Percentiles rank a stretch among this genome's conserved stretches.
Evolutionary conservation across 1,139 yeast genomes (phyloP).

Genomic region (Suhomyces maxii): DNA sequence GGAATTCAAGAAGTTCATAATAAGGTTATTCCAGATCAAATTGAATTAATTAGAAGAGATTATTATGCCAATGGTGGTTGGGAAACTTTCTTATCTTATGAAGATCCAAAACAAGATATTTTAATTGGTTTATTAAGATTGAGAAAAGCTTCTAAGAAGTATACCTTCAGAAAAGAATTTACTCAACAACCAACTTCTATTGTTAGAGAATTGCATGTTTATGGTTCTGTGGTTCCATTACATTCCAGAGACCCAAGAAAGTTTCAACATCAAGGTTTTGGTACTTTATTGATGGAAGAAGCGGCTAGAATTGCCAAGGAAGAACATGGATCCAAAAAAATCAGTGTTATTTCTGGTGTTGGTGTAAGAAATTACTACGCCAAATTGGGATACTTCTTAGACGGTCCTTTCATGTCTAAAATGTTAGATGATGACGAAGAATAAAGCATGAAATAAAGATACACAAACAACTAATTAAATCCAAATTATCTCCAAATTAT

Average conservation of each 20-base stretch:
- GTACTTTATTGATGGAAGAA: conserved; percentile 96
- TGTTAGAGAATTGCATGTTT: conserved; percentile 94
- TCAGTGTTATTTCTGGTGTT: conserved; percentile 94
- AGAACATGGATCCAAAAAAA: conserved; percentile 90
- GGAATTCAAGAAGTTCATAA: conserved; percentile 99
- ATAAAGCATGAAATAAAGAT: not conserved
- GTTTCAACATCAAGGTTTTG: conserved; percentile 99
- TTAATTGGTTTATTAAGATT: conserved; percentile 86
- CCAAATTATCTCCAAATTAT: no score
- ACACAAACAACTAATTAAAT: not conserved
- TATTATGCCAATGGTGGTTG: conserved; percentile 98
- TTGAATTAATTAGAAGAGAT: conserved; percentile 91
- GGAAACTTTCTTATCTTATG: conserved; percentile 96
- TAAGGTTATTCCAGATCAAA: conserved; percentile 96
- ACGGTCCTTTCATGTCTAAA: conserved; percentile 97
- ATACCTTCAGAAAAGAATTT: conserved; percentile 89
- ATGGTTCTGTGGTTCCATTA: conserved; percentile 95
- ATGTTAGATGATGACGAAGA: conserved; percentile 18
- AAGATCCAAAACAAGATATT: conserved; percentile 96
- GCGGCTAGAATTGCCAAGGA: conserved; percentile 94
- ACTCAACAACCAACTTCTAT: conserved; percentile 82
- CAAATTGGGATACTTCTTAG: conserved; percentile 84
- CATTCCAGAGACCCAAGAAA: conserved; percentile 98
- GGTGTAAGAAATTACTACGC: conserved; percentile 97
- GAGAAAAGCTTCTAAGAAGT: conserved; percentile 84